Evolutionary conservation across 352 stramenopile genomes (phyloP), one percentile per base, ranked within the genome.

Genomic region (Aphanomyces astaci): DNA sequence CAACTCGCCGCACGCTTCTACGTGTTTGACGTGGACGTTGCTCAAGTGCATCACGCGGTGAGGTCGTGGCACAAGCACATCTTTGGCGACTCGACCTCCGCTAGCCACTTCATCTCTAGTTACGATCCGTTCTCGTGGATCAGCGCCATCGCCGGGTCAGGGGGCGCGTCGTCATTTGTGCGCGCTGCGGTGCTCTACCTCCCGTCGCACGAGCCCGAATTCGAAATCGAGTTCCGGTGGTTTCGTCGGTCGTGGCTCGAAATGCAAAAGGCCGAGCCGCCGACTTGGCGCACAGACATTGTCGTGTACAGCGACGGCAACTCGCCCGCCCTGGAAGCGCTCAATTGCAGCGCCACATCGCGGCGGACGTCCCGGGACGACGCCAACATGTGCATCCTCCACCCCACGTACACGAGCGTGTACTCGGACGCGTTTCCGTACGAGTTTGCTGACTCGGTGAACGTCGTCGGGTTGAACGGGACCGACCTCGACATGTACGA

Each of bases 401-500:
- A 43, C 3, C 4, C 28, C 10, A 48, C 11, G 1, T 62, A 62
- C 53, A 25, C 30, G 30, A 62, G 53, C 53, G 53, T 62, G 17
- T 43, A 46, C 4, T 43, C 25, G 25, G 22, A 7, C 7, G 53
- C 11, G 53, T 62, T 62, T 43, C 17, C 28, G 4, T 62, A 62
- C 53, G 17, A n/a, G 1, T 62, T 46, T 36, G 53, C 53, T 31
- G 53, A 62, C 53, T 62, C 53, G 53, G 31, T 62, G 13, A 46
- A 43, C 31, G 53, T 62, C 22, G 53, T 46, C 3, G 53, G 25
- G 10, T 4, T 62, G 7, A 17, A 59, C 5, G 24, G 11, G 1
- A 19, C 53, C 1, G 28, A 25, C 15, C 53, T 46, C 13, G 53
- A 46, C 22, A 10, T 11, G 30, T 62, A 62, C 53, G 53, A 62